Evolutionary conservation across 371 early-diverging fungal species (phyloP).

Genomic region (Apophysomyces elegans): DNA sequence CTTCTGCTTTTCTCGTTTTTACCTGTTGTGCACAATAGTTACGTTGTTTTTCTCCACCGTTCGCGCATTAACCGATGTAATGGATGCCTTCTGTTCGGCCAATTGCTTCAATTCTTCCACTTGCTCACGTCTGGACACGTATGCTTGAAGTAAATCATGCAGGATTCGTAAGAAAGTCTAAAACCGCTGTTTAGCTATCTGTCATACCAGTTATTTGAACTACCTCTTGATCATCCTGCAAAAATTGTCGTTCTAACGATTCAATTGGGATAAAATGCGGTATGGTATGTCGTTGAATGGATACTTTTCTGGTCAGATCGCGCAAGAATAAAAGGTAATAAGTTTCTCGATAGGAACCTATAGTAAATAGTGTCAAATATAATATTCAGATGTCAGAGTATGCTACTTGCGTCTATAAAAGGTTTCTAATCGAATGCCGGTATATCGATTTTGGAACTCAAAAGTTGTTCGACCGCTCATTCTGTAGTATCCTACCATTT

Average conservation of each 20-base stretch:
- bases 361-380: neutral
- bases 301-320: slow-evolving; percentile 10
- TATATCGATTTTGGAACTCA: slow-evolving; percentile 25
- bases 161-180: slow-evolving; percentile 42
- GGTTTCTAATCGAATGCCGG: slow-evolving; percentile 48
- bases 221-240: slow-evolving; percentile 36
- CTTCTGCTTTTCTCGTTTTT: neutral
- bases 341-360: slow-evolving; percentile 34
- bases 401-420: slow-evolving; percentile 32
- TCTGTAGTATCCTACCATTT: slow-evolving; percentile 43
- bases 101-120: slow-evolving; percentile 22
- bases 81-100: neutral
- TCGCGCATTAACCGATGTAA: slow-evolving; percentile 1
- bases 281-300: slow-evolving; percentile 35
- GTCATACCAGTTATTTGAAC: neutral
- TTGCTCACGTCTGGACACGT: slow-evolving; percentile 41
- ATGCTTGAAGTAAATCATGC: slow-evolving; percentile 42
- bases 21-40: slow-evolving; percentile 8
- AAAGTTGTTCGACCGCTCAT: slow-evolving; percentile 37
- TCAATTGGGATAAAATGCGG: slow-evolving; percentile 42
- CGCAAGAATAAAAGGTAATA: slow-evolving; percentile 40
- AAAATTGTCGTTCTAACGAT: slow-evolving; percentile 20
- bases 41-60: slow-evolving; percentile 14
- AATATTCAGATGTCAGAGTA: neutral
- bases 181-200: neutral